These are phyloP conservation scores for Austroboletus sp. DNA, from an alignment of 1,284 basidiomycete genomes.

Conservation along the genomic window DNA sequence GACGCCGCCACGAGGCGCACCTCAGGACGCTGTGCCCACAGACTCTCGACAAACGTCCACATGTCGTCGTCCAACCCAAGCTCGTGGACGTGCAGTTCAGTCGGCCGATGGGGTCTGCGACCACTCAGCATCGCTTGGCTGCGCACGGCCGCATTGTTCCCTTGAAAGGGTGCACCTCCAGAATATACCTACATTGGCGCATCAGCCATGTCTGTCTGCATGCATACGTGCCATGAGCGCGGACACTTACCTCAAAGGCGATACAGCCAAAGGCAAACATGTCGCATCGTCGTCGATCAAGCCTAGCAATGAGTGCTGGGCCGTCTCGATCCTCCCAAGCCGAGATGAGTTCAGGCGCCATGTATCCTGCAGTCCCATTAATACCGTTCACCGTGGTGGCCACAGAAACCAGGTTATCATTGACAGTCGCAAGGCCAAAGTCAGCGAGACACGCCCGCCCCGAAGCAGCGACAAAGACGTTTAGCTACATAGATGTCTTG, in stretches of 20 bases:
- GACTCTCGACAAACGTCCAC: constrained; percentile 22
- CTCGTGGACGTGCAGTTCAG: not conserved
- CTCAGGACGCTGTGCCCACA: constrained; percentile 27
- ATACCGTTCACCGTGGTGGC: constrained; percentile 15
- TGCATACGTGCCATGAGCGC: not conserved
- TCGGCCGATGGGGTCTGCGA: constrained; percentile 16
- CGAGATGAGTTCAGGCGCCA: constrained; percentile 25
- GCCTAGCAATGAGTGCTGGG: constrained; percentile 7
- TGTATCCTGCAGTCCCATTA: constrained; percentile 22
- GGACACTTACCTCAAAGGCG: constrained; percentile 21
- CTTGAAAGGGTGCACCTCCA: constrained; percentile 17
- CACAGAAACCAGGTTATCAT: constrained; percentile 14
- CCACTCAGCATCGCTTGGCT: constrained; percentile 15
- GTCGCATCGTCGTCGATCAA: constrained; percentile 26
- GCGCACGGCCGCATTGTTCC: constrained; percentile 12
- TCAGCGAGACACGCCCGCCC: constrained; percentile 28
- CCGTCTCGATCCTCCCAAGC: constrained; percentile 11
- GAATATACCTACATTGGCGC: constrained; percentile 13
- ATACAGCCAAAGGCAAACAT: constrained; percentile 31
- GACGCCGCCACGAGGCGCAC: constrained; percentile 21
- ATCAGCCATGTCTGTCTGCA: not conserved
- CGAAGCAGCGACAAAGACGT: constrained; percentile 24
- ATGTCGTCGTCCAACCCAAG: constrained; percentile 27
- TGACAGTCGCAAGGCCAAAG: constrained; percentile 22
- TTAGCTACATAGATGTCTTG: constrained; percentile 10